Evolutionary conservation across 2,329 filamentous ascomycete species (phyloP), one percentile per base, ranked within the genome.

Genomic region (Chaetoscypha palmicola): DNA sequence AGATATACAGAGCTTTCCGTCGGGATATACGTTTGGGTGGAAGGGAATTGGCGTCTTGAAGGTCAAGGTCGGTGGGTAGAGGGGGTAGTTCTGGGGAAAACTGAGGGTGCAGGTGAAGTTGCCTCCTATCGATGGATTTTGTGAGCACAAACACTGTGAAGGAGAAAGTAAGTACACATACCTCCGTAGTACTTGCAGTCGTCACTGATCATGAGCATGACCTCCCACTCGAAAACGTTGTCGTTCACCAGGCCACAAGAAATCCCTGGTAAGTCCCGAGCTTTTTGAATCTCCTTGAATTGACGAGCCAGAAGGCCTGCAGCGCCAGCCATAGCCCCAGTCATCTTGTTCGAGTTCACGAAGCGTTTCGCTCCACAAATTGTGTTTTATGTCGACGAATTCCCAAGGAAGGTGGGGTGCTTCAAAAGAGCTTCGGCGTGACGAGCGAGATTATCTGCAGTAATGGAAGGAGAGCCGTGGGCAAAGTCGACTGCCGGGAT

Each of bases 181-280:
- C 73, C 44, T 81, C 84, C 79, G 87, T 86, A 58, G 89, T 83
- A 11, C 85, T 86, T 62, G 86, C 88, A 3, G 87, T 67, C 2
- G 58, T 96, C 90, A 50, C 80, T 88, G 54, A 97, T 91, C 91
- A 98, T 97, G 49, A 98, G 79, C 86, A 96, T 95, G 16, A 97
- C 89, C 66, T 97, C 90, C 92, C 92, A 98, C 70, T 94, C 86
- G 55, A 96, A 96, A 8, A 97, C 81, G 63, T 94, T 94, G 64
- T 85, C 86, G 58, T 83, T 81, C 41, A 90, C 81, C 33, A 98
- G 71, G 0, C 92, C 92, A 58, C 88, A 94, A 50, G 89, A 96
- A 61, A 97, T 95, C 41, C 91, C 92, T 0, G 88, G 88, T 36
- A 97, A 84, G 65, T 95, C 89, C 62, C 89, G 91, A 64, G 87